phyloP scores from a whole-genome alignment of 768 basidiomycete genomes.

The Goffeauzyma gilvescens region DNA sequence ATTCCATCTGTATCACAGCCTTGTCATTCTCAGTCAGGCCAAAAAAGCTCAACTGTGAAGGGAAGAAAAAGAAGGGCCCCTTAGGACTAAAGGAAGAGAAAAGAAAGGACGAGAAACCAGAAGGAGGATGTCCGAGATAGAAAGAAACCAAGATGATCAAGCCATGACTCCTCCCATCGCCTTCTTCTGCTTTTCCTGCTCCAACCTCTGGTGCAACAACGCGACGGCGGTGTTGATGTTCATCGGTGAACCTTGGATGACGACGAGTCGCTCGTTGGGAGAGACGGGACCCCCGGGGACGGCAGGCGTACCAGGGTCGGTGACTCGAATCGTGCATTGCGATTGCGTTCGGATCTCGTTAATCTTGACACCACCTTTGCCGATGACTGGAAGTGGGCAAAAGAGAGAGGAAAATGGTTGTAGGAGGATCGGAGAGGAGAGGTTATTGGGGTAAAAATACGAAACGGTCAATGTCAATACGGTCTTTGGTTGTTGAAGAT shows the following conservation, averaged over 20 bases:
- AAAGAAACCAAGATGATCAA: too few relatives aligned
- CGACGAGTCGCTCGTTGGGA: constrained; percentile 69
- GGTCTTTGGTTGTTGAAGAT: too few relatives aligned
- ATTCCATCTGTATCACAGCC: too few relatives aligned
- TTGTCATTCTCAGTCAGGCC: too few relatives aligned
- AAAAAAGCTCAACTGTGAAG: too few relatives aligned
- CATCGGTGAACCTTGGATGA: constrained; percentile 83
- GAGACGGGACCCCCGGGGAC: constrained; percentile 39
- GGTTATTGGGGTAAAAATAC: neutral
- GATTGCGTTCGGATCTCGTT: constrained; percentile 95
- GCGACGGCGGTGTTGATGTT: constrained; percentile 96
- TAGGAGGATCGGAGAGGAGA: constrained; percentile 35
- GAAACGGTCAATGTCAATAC: too few relatives aligned
- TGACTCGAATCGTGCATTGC: constrained; percentile 90
- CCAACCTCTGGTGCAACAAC: constrained; percentile 38
- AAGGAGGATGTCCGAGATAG: too few relatives aligned
- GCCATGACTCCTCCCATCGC: neutral
- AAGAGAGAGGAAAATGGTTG: constrained; percentile 22
- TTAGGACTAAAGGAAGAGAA: too few relatives aligned
- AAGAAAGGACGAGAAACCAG: too few relatives aligned
- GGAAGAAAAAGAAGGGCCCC: too few relatives aligned
- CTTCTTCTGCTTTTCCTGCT: constrained; percentile 18
- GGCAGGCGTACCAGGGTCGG: constrained; percentile 80
- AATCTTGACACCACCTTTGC: constrained; percentile 95
- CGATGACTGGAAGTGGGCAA: constrained; percentile 53